A percentile compares a stretch with the other conserved stretches of the same genome.
Conservation (phyloP, 768 basidiomycete species). For the Gloeophyllum trabeum region DNA sequence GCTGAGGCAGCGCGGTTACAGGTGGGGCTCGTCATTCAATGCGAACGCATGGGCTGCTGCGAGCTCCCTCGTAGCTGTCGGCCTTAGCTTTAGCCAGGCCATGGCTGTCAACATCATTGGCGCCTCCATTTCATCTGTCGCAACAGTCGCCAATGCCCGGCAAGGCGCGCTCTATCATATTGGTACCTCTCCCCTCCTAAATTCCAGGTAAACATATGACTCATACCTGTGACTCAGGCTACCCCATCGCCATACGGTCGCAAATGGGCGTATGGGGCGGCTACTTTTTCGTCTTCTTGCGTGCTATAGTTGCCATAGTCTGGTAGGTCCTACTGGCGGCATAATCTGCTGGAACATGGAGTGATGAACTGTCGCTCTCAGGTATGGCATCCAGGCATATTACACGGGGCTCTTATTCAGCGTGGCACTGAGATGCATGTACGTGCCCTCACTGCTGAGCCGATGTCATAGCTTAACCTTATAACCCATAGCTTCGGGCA, state of each 20-base stretch:
- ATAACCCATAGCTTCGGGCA: conserved; percentile 8
- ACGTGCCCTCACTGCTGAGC: not conserved
- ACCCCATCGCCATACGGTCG: conserved; percentile 11
- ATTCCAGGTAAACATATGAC: not conserved
- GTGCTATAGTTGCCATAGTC: conserved; percentile 12
- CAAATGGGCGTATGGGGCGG: conserved; percentile 13
- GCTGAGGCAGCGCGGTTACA: not conserved
- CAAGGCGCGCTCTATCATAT: conserved; percentile 13
- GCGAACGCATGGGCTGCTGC: conserved; percentile 10
- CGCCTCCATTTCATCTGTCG: conserved; percentile 8
- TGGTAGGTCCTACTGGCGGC: conserved; percentile 3
- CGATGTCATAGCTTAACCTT: not conserved
- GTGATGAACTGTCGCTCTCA: not conserved
- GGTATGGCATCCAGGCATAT: conserved; percentile 12
- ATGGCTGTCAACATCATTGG: conserved; percentile 12
- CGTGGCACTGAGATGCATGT: conserved; percentile 11
- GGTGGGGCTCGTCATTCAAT: conserved; percentile 1
- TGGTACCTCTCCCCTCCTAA: not conserved
- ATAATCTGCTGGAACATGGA: not conserved
- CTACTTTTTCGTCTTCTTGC: conserved; percentile 12
- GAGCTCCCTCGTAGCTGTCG: conserved; percentile 13
- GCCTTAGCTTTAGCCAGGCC: conserved; percentile 13
- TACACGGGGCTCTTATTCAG: conserved; percentile 11
- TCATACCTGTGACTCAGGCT: conserved; percentile 3
- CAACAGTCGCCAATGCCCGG: conserved; percentile 11